Conservation (phyloP, 1,284 basidiomycete species). For the Ceratobasidium sp. region DNA sequence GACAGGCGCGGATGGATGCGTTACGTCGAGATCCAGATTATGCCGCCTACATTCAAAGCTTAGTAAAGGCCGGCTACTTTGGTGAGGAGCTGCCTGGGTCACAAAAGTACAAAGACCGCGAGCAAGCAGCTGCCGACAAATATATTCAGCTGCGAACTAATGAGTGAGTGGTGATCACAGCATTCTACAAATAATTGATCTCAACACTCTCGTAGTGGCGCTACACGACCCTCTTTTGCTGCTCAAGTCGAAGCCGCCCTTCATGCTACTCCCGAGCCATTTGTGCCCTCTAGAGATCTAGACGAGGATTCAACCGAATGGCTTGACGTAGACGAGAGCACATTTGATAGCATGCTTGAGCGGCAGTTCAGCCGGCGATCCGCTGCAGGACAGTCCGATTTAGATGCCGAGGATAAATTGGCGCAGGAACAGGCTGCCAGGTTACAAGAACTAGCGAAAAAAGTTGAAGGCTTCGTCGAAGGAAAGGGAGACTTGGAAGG, state of each 20-base stretch:
- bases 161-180: constrained; percentile 66
- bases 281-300: constrained; percentile 49
- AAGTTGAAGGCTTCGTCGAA: constrained; percentile 88
- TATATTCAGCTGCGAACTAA: constrained; percentile 73
- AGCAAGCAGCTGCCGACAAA: constrained; percentile 74
- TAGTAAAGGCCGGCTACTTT: constrained; percentile 79
- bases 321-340: constrained; percentile 73
- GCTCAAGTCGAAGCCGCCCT: constrained; percentile 75
- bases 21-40: constrained; percentile 75
- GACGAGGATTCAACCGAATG: constrained; percentile 79
- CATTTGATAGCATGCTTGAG: constrained; percentile 71
- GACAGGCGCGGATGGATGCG: constrained; percentile 72
- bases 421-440: constrained; percentile 74
- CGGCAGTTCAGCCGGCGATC: constrained; percentile 33
- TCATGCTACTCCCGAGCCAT: constrained; percentile 45
- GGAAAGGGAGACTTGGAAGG: constrained; percentile 89
- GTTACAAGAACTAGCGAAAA: constrained; percentile 80
- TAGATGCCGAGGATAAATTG: constrained; percentile 62
- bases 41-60: constrained; percentile 72
- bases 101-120: constrained; percentile 76
- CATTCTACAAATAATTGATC: neutral
- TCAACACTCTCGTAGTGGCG: constrained; percentile 60
- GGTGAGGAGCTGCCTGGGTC: constrained; percentile 80
- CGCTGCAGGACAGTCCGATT: constrained; percentile 53
- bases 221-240: constrained; percentile 78